Conservation (phyloP, 352 stramenopile genomes). For the Pythium utonaiense region DNA sequence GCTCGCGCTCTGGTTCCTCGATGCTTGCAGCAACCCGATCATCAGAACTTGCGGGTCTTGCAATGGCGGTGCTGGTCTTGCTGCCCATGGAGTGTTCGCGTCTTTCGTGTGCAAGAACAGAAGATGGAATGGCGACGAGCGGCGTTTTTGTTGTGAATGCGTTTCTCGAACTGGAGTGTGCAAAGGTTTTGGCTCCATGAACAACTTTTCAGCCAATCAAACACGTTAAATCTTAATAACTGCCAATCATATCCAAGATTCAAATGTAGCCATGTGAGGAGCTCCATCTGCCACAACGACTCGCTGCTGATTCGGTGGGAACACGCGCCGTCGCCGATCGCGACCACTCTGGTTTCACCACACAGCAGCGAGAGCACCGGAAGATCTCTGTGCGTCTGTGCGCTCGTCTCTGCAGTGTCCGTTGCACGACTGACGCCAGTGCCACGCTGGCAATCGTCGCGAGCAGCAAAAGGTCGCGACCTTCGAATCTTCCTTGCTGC, state of each 20-base stretch:
- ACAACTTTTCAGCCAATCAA: not conserved
- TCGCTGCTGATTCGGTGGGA: not conserved
- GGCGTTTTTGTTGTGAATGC: not conserved
- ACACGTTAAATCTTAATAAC: not conserved
- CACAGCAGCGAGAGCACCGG: not conserved
- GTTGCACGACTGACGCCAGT: not conserved
- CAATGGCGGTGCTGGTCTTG: not conserved
- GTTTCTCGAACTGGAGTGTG: not conserved
- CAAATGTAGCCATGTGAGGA: not conserved
- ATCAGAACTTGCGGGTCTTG: not conserved
- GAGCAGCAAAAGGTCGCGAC: not conserved
- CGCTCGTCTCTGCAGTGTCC: not conserved
- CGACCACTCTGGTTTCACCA: too few species aligned
- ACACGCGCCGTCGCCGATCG: too few species aligned
- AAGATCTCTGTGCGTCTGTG: too few species aligned
- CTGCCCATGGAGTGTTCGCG: not conserved
- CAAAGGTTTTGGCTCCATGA: not conserved
- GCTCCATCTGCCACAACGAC: not conserved
- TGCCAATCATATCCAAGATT: not conserved
- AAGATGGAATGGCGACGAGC: not conserved
- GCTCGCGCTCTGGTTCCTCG: not conserved
- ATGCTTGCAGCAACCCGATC: not conserved
- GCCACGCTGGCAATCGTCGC: not conserved
- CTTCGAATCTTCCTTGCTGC: not conserved
- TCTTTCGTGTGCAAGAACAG: too few species aligned